A percentile compares a stretch with the other conserved stretches of the same genome.
phyloP scores from a whole-genome alignment of 768 basidiomycete species.

The Favolaschia claudopus region DNA sequence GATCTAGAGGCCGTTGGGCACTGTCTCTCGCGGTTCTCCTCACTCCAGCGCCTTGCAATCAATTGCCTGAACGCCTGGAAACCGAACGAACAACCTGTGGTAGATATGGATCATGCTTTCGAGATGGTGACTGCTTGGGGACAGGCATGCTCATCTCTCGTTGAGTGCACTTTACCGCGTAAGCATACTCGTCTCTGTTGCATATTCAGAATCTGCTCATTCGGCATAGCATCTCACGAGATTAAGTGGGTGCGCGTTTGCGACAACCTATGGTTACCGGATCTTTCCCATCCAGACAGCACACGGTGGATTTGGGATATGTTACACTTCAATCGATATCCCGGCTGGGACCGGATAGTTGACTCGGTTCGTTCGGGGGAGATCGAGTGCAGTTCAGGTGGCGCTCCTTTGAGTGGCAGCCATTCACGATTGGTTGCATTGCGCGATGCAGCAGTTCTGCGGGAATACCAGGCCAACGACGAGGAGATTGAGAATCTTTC shows the following conservation, averaged over 20 bases:
- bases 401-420: no score
- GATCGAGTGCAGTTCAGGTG: neutral
- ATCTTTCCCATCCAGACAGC: neutral
- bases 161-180: slow-evolving; percentile 47
- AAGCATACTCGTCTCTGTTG: slow-evolving; percentile 19
- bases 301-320: slow-evolving; percentile 21
- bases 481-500: no score
- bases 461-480: slow-evolving; percentile 12
- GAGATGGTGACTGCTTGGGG: slow-evolving; percentile 47
- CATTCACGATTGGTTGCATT: neutral
- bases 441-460: neutral
- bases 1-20: slow-evolving; percentile 37
- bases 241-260: slow-evolving; percentile 21
- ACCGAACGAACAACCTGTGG: slow-evolving; percentile 32
- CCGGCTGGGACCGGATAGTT: slow-evolving; percentile 18
- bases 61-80: slow-evolving; percentile 43
- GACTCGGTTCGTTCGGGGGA: slow-evolving; percentile 2
- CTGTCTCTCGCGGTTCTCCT: slow-evolving; percentile 40
- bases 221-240: slow-evolving; percentile 18
- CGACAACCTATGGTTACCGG: slow-evolving; percentile 23
- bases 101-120: slow-evolving; percentile 44
- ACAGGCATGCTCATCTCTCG: slow-evolving; percentile 41
- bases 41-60: slow-evolving; percentile 40
- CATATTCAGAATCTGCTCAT: neutral
- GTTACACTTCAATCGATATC: slow-evolving; percentile 5